Evolutionary conservation across 441 rosid species (phyloP), one percentile per base, ranked within the genome.

Genomic region (Adansonia grandidieri): DNA sequence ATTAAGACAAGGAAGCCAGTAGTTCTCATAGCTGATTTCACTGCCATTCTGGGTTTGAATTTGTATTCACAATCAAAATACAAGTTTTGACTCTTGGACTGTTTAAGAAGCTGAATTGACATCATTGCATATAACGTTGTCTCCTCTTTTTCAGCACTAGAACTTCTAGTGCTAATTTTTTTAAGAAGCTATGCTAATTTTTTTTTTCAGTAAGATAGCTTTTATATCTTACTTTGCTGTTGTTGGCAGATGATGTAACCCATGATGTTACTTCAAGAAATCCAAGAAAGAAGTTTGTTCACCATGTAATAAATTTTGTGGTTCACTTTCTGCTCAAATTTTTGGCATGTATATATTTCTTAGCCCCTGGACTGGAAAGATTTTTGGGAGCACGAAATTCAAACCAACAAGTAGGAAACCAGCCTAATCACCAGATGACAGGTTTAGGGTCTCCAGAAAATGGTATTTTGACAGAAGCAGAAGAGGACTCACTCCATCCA

Each of bases 401-500:
- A 56, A 77, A 70, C 9, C 24, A 78, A 68, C 83, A 45, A 74
- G 14, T 77, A 63, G 88, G 83, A 78, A 87, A 82, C 82, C 91
- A 84, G 66, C 15, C 22, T 15, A 80, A 87, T 81, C 79, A 78
- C 20, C 85, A 65, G 78, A 64, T 84, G 76, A 78, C 77, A 62
- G 87, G 79, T 68, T 85, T 86, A 65, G 86, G 75, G 58, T 77
- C 91, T 67, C 86, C 78, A 79, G 86, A 77, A 75, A 85, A 80
- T 65, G 62, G 77, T n/a, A 67, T 63, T 80, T 80, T 83, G 57
- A 84, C 79, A 47, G 82, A 85, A 84, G 76, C 82, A 75, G 86
- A 88, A 84, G 87, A 86, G 79, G 86, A 86, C 63, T 70, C 84
- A 17, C 78, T 91, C 50, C 85, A 87, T 82, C 97, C 98, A 15